These are phyloP conservation scores for Penicillium dipodomyicola DNA, from an alignment of 495 filamentous ascomycete genomes.

Conservation along the genomic window DNA sequence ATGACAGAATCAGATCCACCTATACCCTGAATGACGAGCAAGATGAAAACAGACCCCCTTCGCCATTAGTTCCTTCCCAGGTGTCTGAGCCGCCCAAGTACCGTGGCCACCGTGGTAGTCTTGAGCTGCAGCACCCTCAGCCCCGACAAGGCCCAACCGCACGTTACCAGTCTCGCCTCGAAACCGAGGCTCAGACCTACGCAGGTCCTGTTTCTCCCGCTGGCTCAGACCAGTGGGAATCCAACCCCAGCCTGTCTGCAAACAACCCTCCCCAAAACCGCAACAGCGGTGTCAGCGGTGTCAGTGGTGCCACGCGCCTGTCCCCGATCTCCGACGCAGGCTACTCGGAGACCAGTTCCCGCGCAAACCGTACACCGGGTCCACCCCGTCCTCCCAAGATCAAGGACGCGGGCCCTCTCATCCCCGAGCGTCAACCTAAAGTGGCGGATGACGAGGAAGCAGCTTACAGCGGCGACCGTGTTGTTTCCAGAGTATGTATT, in stretches of 20 bases:
- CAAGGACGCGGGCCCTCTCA: constrained; percentile 51
- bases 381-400: constrained; percentile 55
- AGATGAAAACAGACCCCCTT: constrained; percentile 55
- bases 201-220: constrained; percentile 63
- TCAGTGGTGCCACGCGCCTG: constrained; percentile 35
- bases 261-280: constrained; percentile 41
- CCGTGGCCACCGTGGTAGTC: constrained; percentile 81
- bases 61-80: constrained; percentile 60
- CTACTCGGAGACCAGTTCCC: constrained; percentile 46
- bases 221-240: constrained; percentile 69
- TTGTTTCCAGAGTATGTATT: constrained; percentile 41
- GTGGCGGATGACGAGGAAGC: constrained; percentile 37
- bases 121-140: constrained; percentile 88
- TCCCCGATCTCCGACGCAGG: constrained; percentile 54
- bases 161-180: constrained; percentile 75
- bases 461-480: constrained; percentile 41
- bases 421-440: constrained; percentile 50
- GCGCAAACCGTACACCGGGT: constrained; percentile 24
- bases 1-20: constrained; percentile 69
- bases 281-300: constrained; percentile 45
- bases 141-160: constrained; percentile 79
- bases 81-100: constrained; percentile 86
- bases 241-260: constrained; percentile 50
- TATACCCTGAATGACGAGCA: constrained; percentile 55
- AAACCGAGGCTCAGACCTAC: constrained; percentile 73